Evolutionary conservation across 768 basidiomycete species (phyloP).

Genomic region (Russula earlei): DNA sequence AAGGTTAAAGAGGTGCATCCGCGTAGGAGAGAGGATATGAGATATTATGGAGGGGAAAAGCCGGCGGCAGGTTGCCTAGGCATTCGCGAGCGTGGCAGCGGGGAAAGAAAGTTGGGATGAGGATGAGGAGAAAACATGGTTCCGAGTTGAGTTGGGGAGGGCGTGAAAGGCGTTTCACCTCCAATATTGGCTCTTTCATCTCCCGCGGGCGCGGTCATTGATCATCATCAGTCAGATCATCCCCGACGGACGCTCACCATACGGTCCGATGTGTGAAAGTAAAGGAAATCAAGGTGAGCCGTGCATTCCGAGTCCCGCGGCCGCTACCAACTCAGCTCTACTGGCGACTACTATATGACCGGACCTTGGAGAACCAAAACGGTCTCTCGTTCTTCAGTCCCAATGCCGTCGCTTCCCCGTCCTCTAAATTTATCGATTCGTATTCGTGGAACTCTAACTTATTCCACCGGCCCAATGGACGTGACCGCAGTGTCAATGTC

Average conservation of each 20-base stretch:
- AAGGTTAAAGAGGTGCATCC: neutral
- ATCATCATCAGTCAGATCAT: too few species aligned
- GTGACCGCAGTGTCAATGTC: conserved; percentile 60
- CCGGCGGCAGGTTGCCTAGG: conserved; percentile 14
- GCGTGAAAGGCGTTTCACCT: neutral
- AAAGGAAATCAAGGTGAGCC: neutral
- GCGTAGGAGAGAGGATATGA: neutral
- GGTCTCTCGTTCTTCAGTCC: conserved; percentile 75
- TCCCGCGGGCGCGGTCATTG: neutral
- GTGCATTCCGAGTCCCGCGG: conserved; percentile 3
- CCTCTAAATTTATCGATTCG: conserved; percentile 65
- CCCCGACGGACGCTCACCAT: neutral
- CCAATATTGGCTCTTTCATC: neutral
- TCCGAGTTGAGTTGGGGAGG: too few species aligned
- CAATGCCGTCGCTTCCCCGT: conserved; percentile 61
- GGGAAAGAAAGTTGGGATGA: conserved; percentile 7
- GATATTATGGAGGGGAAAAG: neutral
- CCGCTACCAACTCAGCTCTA: conserved; percentile 5
- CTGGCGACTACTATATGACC: conserved; percentile 39
- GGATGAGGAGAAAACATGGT: neutral
- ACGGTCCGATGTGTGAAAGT: neutral
- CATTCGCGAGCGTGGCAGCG: conserved; percentile 1
- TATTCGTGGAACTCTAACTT: conserved; percentile 68
- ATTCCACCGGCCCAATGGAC: conserved; percentile 80
- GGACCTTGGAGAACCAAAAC: conserved; percentile 93